Percentiles rank a stretch among this genome's conserved stretches.
These are phyloP conservation scores for Sarocladiaceae sp. DNA, from an alignment of 2,329 filamentous ascomycete genomes.

Conservation along the genomic window DNA sequence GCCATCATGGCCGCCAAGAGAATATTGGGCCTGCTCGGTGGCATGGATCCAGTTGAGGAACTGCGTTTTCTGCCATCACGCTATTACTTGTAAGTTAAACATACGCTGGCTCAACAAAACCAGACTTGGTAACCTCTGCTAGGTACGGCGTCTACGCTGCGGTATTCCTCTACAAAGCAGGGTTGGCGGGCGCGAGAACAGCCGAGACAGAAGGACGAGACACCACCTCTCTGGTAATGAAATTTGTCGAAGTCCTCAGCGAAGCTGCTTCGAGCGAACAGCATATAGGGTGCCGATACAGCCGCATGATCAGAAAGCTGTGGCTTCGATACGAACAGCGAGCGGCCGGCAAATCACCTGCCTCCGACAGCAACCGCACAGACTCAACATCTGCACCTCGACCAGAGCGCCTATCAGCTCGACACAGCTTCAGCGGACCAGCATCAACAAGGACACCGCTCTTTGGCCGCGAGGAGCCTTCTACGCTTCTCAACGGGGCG, in stretches of 20 bases:
- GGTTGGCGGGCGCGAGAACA: neutral
- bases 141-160: slow-evolving; percentile 12
- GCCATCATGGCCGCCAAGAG: slow-evolving; percentile 8
- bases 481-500: neutral
- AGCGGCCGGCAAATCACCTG: slow-evolving; percentile 2
- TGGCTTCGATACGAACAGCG: slow-evolving; percentile 7
- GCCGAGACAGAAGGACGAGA: slow-evolving; percentile 6
- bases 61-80: slow-evolving; percentile 8
- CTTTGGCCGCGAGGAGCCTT: neutral
- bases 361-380: slow-evolving; percentile 3
- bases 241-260: slow-evolving; percentile 5
- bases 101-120: neutral
- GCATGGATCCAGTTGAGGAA: slow-evolving; percentile 1
- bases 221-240: slow-evolving; percentile 3
- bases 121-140: neutral
- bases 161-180: slow-evolving; percentile 10
- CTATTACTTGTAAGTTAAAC: slow-evolving; percentile 5
- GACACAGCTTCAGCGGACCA: slow-evolving; percentile 2
- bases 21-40: slow-evolving; percentile 5
- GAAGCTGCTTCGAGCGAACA: slow-evolving; percentile 5
- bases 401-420: neutral
- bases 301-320: slow-evolving; percentile 5
- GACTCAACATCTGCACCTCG: slow-evolving; percentile 1
- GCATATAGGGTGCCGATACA: slow-evolving; percentile 3
- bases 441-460: neutral